phyloP scores from a whole-genome alignment of 192 early-diverging fungal genomes.

The Borealophlyctis nickersoniae region DNA sequence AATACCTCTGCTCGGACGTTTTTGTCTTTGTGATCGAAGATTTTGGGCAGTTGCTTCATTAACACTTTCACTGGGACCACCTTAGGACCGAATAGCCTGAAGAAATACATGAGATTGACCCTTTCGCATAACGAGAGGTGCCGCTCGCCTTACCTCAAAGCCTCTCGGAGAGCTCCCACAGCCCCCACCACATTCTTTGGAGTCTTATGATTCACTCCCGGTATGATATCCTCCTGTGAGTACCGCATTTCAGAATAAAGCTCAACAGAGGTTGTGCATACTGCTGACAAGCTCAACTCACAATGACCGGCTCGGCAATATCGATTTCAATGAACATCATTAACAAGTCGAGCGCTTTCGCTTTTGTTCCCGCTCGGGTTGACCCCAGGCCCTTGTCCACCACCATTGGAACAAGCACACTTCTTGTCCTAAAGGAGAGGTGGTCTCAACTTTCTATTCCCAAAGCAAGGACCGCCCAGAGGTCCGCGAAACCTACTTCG shows the following conservation, averaged over 20 bases:
- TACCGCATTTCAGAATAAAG: too few relatives aligned
- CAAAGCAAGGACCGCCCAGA: not conserved
- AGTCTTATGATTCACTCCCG: slow-evolving; percentile 77
- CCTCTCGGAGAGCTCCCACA: slow-evolving; percentile 25
- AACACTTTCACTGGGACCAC: slow-evolving; percentile 77
- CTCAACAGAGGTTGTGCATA: slow-evolving; percentile 6
- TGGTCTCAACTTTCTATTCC: not conserved
- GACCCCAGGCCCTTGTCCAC: slow-evolving; percentile 87
- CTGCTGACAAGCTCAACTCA: slow-evolving; percentile 32
- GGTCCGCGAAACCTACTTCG: slow-evolving; percentile 48
- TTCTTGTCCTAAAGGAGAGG: slow-evolving; percentile 53
- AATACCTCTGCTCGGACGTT: slow-evolving; percentile 82
- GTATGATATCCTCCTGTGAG: slow-evolving; percentile 68
- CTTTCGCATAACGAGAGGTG: not conserved
- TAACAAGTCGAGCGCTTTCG: slow-evolving; percentile 73
- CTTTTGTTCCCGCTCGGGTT: slow-evolving; percentile 75
- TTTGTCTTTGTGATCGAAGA: slow-evolving; percentile 94
- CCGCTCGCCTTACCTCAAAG: slow-evolving; percentile 23
- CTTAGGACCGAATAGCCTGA: slow-evolving; percentile 76
- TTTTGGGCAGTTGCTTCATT: slow-evolving; percentile 78
- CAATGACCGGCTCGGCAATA: slow-evolving; percentile 74
- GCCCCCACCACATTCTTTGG: slow-evolving; percentile 83
- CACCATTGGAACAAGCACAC: slow-evolving; percentile 66
- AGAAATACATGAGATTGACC: not conserved
- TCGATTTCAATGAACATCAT: slow-evolving; percentile 89